Conservation (phyloP, 2,329 filamentous ascomycete genomes). For the Xylogone sp. region DNA sequence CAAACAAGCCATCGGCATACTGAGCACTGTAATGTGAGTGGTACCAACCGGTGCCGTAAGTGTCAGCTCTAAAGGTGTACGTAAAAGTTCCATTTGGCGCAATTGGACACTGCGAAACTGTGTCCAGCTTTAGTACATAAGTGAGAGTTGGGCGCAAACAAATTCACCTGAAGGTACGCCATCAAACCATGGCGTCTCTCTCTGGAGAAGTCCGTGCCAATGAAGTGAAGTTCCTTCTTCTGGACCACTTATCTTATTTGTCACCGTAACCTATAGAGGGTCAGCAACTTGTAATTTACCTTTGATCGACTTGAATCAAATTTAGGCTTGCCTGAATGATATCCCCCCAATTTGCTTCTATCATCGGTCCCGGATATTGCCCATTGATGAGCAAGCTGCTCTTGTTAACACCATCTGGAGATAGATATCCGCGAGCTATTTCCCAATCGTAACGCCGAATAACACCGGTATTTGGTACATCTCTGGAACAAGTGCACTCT, state of each 20-base stretch:
- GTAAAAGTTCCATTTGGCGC: conserved; percentile 43
- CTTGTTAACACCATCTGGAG: conserved; percentile 21
- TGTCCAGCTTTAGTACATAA: conserved; percentile 6
- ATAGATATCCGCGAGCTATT: not conserved
- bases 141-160: conserved; percentile 9
- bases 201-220: conserved; percentile 2
- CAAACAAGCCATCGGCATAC: conserved; percentile 48
- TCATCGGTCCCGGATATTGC: conserved; percentile 10
- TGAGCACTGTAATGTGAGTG: conserved; percentile 52
- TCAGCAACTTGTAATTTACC: not conserved
- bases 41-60: conserved; percentile 34
- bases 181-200: conserved; percentile 2
- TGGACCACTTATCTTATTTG: conserved; percentile 13
- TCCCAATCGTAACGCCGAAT: not conserved
- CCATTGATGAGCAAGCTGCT: conserved; percentile 22
- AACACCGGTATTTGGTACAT: not conserved
- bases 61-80: not conserved
- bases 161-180: not conserved
- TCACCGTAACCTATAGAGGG: conserved; percentile 1
- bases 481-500: not conserved
- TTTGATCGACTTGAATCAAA: not conserved
- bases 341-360: conserved; percentile 8
- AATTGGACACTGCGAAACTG: conserved; percentile 30
- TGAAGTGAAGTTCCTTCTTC: conserved; percentile 5
- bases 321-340: conserved; percentile 1